Evolutionary conservation across 371 early-diverging fungal genomes (phyloP).

Genomic region (Chytridium lagenaria): DNA sequence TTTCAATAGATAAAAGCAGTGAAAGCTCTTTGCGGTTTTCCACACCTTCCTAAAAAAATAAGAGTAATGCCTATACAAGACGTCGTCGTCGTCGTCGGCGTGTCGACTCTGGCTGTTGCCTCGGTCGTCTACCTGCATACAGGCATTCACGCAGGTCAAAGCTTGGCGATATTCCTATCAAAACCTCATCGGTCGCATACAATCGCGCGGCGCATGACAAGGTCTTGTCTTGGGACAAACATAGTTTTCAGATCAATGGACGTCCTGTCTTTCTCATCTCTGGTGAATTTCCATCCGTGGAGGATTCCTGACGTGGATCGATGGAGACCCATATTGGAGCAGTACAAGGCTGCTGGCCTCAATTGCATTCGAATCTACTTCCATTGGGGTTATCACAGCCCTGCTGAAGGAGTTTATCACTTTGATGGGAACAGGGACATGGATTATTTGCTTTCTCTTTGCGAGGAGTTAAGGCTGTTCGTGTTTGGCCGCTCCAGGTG

Average conservation of each 20-base stretch:
- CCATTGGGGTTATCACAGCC: constrained; percentile 70
- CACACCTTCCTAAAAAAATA: neutral
- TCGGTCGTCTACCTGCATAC: constrained; percentile 20
- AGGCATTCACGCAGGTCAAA: constrained; percentile 11
- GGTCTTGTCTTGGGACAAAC: constrained; percentile 68
- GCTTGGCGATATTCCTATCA: constrained; percentile 31
- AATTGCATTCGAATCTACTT: constrained; percentile 88
- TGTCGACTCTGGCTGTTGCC: constrained; percentile 9
- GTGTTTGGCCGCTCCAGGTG: constrained; percentile 82
- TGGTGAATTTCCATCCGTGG: constrained; percentile 86
- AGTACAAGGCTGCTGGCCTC: constrained; percentile 74
- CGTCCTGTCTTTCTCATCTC: constrained; percentile 65
- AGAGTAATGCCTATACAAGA: neutral
- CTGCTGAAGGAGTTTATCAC: constrained; percentile 69
- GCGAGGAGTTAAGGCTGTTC: constrained; percentile 74
- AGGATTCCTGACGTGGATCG: constrained; percentile 69
- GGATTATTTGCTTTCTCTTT: constrained; percentile 71
- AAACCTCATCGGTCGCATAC: constrained; percentile 67
- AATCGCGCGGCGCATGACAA: constrained; percentile 58
- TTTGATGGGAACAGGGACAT: constrained; percentile 83
- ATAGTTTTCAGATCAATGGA: constrained; percentile 68
- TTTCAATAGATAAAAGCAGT: no score
- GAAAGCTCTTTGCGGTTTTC: no score
- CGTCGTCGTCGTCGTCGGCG: constrained; percentile 1
- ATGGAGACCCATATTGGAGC: constrained; percentile 65